Percentiles rank a stretch among this genome's conserved stretches.
These are phyloP conservation scores for Pseudonitzschia multiseries DNA, from an alignment of 108 stramenopile genomes.

Conservation along the genomic window DNA sequence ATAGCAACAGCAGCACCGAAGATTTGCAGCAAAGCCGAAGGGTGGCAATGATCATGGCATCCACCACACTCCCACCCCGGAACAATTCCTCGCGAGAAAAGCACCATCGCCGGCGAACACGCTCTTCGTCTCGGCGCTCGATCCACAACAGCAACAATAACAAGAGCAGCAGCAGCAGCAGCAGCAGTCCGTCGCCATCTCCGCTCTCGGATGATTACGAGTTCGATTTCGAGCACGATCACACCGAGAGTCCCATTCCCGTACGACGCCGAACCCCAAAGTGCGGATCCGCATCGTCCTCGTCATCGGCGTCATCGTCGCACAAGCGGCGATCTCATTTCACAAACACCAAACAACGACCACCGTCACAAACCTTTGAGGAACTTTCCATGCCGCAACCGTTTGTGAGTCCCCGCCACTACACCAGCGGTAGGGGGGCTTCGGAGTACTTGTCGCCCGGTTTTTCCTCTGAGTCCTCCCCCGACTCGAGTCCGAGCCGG, in stretches of 20 bases:
- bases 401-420: neutral
- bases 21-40: no score
- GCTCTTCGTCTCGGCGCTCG: constrained; percentile 10
- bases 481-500: constrained; percentile 27
- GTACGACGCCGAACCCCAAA: neutral
- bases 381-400: neutral
- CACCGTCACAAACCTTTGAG: neutral
- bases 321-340: neutral
- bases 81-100: constrained; percentile 3
- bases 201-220: constrained; percentile 20
- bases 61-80: neutral
- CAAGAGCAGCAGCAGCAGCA: no score
- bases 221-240: neutral
- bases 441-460: constrained; percentile 11
- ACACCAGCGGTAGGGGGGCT: neutral
- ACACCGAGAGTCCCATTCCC: neutral
- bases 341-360: neutral
- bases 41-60: constrained; percentile 4
- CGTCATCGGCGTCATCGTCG: no score
- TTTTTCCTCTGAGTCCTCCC: constrained; percentile 22
- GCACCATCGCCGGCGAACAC: constrained; percentile 19
- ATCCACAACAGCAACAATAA: no score
- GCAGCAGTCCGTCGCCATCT: constrained; percentile 9
- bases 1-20: neutral
- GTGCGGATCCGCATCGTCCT: neutral